phyloP scores from a whole-genome alignment of 2,329 filamentous ascomycete species.

The Calonectria fujianensis region DNA sequence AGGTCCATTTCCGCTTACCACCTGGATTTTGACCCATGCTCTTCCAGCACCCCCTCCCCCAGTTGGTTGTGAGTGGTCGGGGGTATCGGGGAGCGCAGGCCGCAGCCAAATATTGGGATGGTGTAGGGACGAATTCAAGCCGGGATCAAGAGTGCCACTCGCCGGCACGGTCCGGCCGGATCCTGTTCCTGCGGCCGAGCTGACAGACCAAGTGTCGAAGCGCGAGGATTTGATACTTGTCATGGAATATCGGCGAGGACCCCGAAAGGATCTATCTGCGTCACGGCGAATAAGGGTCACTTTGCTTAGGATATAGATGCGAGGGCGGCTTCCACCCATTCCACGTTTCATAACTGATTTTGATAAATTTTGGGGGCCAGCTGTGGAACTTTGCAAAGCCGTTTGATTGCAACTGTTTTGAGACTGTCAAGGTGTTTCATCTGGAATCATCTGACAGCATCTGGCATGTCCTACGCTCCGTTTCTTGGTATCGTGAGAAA shows the following conservation, averaged over 20 bases:
- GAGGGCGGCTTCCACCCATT: not conserved
- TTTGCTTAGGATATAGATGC: not conserved
- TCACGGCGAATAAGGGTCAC: not conserved
- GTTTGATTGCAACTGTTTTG: not conserved
- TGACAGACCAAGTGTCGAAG: not conserved
- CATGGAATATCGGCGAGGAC: not conserved
- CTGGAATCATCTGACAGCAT: not conserved
- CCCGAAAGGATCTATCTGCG: not conserved
- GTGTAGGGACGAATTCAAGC: constrained; percentile 35
- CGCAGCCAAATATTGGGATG: constrained; percentile 10
- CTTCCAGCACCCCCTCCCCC: not conserved
- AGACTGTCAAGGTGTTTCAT: not conserved
- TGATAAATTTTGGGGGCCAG: not conserved
- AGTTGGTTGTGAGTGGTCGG: constrained; percentile 17
- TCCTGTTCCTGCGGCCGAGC: constrained; percentile 5
- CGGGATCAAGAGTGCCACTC: constrained; percentile 16
- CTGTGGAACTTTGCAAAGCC: not conserved
- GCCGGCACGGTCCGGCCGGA: constrained; percentile 32
- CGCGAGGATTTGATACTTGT: not conserved
- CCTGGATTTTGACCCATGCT: constrained; percentile 8
- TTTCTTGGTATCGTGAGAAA: not conserved
- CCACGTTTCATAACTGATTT: not conserved
- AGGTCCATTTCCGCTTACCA: constrained; percentile 22
- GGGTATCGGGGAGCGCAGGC: constrained; percentile 7
- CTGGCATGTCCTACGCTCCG: not conserved